These are phyloP conservation scores for Rhodomyrtus tomentosa DNA, from an alignment of 345 rosid genomes.

Conservation along the genomic window DNA sequence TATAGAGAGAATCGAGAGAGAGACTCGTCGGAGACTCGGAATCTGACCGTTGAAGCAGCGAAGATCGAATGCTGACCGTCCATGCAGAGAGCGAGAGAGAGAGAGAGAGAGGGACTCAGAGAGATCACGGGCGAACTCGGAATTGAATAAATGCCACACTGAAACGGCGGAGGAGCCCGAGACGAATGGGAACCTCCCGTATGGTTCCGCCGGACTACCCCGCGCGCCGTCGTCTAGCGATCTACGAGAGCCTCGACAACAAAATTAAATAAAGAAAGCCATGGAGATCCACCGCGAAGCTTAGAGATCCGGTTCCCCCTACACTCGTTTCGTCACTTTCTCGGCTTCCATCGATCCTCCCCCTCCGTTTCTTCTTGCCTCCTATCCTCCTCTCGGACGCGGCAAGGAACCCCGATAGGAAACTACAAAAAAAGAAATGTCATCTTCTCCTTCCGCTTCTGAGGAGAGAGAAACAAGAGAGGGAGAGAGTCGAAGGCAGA, in stretches of 20 bases:
- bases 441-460: background rate
- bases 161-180: background rate
- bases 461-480: background rate
- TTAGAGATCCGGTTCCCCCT: no score
- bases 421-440: background rate
- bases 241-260: no score
- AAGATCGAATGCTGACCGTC: constrained; percentile 22
- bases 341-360: no score
- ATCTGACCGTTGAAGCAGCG: constrained; percentile 30
- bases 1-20: no score
- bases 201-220: no score
- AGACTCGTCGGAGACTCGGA: background rate
- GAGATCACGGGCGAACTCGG: background rate
- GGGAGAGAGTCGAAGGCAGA: background rate
- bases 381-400: no score
- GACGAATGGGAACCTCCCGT: background rate
- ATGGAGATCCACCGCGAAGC: no score
- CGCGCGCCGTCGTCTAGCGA: no score
- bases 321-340: no score
- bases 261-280: no score
- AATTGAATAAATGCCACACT: background rate
- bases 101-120: background rate
- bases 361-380: no score
- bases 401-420: no score
- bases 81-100: constrained; percentile 8